Conservation (phyloP, 1,139 yeast genomes). For the Yamadazyma diospyri region DNA sequence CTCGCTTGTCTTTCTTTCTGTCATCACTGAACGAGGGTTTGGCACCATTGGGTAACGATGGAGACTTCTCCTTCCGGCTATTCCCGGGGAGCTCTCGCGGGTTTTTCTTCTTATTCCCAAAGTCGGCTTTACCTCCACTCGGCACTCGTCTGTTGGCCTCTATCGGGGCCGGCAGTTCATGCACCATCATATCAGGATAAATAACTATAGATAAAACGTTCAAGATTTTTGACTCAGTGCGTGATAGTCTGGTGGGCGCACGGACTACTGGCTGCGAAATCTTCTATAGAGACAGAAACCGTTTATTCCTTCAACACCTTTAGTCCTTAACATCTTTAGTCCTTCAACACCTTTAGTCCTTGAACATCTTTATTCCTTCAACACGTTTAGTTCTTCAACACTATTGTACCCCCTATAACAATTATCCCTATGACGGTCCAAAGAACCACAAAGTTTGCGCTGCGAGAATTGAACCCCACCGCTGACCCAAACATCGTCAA, state of each 20-base stretch:
- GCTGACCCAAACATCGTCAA: conserved; percentile 84
- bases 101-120: conserved; percentile 22
- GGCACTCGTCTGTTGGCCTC: conserved; percentile 32
- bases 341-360: too few species aligned
- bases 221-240: conserved; percentile 3
- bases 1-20: conserved; percentile 11
- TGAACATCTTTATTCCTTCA: too few species aligned
- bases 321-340: too few species aligned
- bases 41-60: conserved; percentile 29
- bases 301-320: too few species aligned
- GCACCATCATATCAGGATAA: conserved; percentile 39
- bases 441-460: conserved; percentile 46
- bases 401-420: conserved; percentile 30
- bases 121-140: conserved; percentile 40
- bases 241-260: conserved; percentile 1
- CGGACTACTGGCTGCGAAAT: too few species aligned
- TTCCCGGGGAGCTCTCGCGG: not conserved
- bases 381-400: conserved; percentile 9
- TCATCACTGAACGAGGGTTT: conserved; percentile 28
- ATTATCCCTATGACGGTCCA: conserved; percentile 52
- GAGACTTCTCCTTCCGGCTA: not conserved
- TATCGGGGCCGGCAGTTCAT: conserved; percentile 31
- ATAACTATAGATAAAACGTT: conserved; percentile 1
- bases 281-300: too few species aligned
- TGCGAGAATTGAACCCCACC: conserved; percentile 60